These are phyloP conservation scores for Solanum chaucha DNA, from an alignment of 257 asterid species.

Conservation along the genomic window DNA sequence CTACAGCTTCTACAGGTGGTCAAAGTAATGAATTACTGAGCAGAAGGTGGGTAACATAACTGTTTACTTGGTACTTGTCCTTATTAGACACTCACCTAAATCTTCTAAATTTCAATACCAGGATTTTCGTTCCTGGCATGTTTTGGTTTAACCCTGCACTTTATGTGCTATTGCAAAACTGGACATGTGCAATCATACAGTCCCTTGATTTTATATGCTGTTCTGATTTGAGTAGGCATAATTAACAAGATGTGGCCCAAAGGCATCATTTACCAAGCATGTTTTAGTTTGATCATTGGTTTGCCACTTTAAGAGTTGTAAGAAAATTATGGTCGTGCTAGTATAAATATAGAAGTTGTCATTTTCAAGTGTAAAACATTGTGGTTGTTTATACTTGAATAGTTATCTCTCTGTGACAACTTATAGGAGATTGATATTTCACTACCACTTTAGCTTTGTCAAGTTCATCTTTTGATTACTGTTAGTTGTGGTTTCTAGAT, in stretches of 20 bases:
- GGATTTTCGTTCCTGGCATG: neutral
- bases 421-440: neutral
- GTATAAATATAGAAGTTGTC: neutral
- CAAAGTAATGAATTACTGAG: conserved; percentile 29
- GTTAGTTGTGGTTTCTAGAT: neutral
- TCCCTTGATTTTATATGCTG: neutral
- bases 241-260: neutral
- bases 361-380: neutral
- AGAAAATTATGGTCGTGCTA: neutral
- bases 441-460: neutral
- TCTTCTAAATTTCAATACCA: neutral
- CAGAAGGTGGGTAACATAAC: conserved; percentile 36
- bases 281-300: neutral
- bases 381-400: neutral
- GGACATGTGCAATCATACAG: neutral
- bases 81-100: neutral
- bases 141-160: neutral
- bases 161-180: neutral
- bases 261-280: neutral
- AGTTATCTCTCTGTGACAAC: neutral
- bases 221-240: neutral
- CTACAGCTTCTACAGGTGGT: conserved; percentile 35
- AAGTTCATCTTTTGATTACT: neutral
- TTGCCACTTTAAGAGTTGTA: neutral
- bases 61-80: neutral